A percentile compares a stretch with the other conserved stretches of the same genome.
These are phyloP conservation scores for Xylariaceae sp. DNA, from an alignment of 2,329 filamentous ascomycete genomes.

Conservation along the genomic window DNA sequence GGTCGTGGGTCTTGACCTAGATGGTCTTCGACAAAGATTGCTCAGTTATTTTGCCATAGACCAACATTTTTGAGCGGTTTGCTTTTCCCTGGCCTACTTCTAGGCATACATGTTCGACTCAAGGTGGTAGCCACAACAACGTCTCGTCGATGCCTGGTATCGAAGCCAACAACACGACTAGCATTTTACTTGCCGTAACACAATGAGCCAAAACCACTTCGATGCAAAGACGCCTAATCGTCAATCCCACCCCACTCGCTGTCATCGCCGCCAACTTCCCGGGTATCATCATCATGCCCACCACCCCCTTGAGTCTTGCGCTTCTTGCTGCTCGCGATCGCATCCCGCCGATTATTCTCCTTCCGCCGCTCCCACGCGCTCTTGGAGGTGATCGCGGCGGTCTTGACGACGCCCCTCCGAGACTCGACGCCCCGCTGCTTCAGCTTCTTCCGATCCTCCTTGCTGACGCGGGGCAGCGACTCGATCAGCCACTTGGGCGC, in stretches of 20 bases:
- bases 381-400: slow-evolving; percentile 72
- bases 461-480: slow-evolving; percentile 73
- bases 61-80: too few relatives aligned
- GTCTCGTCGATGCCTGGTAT: too few relatives aligned
- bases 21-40: too few relatives aligned
- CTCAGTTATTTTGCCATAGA: too few relatives aligned
- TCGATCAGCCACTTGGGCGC: slow-evolving; percentile 84
- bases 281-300: slow-evolving; percentile 20
- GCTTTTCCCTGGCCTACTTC: too few relatives aligned
- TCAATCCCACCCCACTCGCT: slow-evolving; percentile 44
- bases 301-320: slow-evolving; percentile 33
- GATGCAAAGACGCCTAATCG: too few relatives aligned
- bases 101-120: too few relatives aligned
- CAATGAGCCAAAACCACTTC: too few relatives aligned
- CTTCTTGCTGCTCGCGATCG: slow-evolving; percentile 54
- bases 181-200: too few relatives aligned
- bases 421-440: slow-evolving; percentile 74
- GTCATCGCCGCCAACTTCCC: slow-evolving; percentile 19
- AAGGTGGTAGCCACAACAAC: too few relatives aligned
- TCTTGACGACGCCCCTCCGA: slow-evolving; percentile 37
- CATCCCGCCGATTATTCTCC: slow-evolving; percentile 59
- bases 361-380: slow-evolving; percentile 65
- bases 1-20: too few relatives aligned
- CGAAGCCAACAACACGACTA: too few relatives aligned
- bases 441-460: slow-evolving; percentile 75